Base-by-base conservation (phyloP, 768 basidiomycete species). In the Xerocomus potaroensis region DNA sequence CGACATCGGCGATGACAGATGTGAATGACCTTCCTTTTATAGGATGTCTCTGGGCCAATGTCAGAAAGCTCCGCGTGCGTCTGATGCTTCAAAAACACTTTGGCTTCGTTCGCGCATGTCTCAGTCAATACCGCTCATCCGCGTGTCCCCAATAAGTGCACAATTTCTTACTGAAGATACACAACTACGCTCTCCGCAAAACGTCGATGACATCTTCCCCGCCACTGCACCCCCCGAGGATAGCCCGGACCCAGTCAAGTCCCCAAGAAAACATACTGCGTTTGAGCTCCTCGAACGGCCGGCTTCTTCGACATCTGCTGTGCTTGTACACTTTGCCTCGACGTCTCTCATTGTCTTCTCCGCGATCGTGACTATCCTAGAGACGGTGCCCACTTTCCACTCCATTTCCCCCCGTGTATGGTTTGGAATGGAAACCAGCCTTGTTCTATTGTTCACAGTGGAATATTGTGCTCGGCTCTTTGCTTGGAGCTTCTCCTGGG, bases 351-450 rank as follows among this genome's bases (percentile, higher is more conserved):
- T 94, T 51, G 61, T 89, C 3, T 64, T 84, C 51, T 87, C 84
- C 1, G 88, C 88, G 1, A 52, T 87, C 31, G 79, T 91, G 22
- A 91, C 88, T 0, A 73, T 89, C 4, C 68, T 91, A 21, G 88
- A 91, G 64, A 91, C 89, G 0, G 81, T 91, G 1, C 88, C 86
- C 0, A 75, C 79, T 1, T 82, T 90, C 53, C 87, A 87, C 60
- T 75, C 77, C 9, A 79, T 83, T 3, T 77, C 81, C 3, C 79
- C 77, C 12, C 72, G 81, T 30, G 71, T 85, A 7, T 91, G 92
- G 81, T 95, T 95, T 51, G 92, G 92, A 1, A 61, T 91, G 18
- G 92, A 94, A 69, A 91, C 91, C 15, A 82, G 77, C 42, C 66
- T 94, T 9, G 91, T 94, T 21, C 80, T 83, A 39, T 63, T 93